Evolutionary conservation across 805 yeast species (phyloP).

Genomic region (Sungouiella blattae): DNA sequence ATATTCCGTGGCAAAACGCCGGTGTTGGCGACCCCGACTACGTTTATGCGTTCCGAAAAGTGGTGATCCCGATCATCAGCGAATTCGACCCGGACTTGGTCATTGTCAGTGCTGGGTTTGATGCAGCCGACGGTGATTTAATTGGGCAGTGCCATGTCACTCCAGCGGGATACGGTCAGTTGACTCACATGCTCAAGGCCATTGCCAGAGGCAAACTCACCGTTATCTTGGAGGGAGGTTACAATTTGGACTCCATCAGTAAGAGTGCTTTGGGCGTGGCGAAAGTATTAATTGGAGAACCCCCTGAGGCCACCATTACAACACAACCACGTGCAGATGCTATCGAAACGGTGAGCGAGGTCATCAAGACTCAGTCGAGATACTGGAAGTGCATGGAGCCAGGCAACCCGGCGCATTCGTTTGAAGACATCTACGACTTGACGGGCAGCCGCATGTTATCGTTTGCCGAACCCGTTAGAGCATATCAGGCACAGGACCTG

Average conservation of each 20-base stretch:
- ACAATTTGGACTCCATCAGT: constrained; percentile 87
- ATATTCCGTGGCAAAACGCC: constrained; percentile 88
- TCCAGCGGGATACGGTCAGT: constrained; percentile 93
- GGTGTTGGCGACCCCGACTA: constrained; percentile 97
- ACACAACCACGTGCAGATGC: constrained; percentile 72
- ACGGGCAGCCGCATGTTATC: constrained; percentile 39
- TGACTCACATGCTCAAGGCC: constrained; percentile 88
- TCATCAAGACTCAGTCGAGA: constrained; percentile 71
- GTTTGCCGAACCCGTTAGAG: constrained; percentile 72
- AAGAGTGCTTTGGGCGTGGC: constrained; percentile 89
- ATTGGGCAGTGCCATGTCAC: constrained; percentile 95
- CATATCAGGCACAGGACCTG: constrained; percentile 60
- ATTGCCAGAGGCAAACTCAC: constrained; percentile 86
- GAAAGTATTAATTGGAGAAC: constrained; percentile 88
- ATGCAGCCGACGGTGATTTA: constrained; percentile 97
- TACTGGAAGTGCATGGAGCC: constrained; percentile 86
- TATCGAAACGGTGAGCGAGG: constrained; percentile 76
- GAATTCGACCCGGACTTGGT: constrained; percentile 93
- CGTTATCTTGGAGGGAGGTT: constrained; percentile 95
- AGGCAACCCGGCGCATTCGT: constrained; percentile 45
- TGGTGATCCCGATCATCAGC: constrained; percentile 81
- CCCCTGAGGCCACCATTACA: constrained; percentile 75
- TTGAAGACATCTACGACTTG: constrained; percentile 40
- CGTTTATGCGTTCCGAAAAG: constrained; percentile 81
- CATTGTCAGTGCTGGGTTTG: constrained; percentile 92